These are phyloP conservation scores for Mycena filopes DNA, from an alignment of 768 basidiomycete species.

Conservation along the genomic window DNA sequence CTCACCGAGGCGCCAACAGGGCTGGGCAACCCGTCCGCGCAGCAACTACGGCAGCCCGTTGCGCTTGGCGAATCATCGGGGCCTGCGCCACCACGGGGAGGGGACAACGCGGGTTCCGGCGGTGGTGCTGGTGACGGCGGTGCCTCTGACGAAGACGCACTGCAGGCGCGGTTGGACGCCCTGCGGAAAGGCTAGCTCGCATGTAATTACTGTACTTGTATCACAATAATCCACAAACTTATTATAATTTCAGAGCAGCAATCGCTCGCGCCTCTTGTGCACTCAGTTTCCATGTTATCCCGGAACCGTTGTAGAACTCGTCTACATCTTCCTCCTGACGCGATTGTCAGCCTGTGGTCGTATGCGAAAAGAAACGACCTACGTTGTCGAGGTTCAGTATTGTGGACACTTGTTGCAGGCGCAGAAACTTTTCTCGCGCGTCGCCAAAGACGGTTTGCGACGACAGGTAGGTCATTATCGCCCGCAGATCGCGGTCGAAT, in stretches of 20 bases:
- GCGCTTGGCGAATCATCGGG: slow-evolving; percentile 81
- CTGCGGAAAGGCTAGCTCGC: slow-evolving; percentile 69
- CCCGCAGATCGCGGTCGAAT: slow-evolving; percentile 91
- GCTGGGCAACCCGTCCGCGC: slow-evolving; percentile 67
- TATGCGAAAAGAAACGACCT: slow-evolving; percentile 40
- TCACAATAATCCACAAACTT: slow-evolving; percentile 18
- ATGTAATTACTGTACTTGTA: slow-evolving; percentile 16
- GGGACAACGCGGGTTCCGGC: slow-evolving; percentile 44
- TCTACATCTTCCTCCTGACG: slow-evolving; percentile 91
- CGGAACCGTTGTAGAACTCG: slow-evolving; percentile 93
- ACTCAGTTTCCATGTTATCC: slow-evolving; percentile 88
- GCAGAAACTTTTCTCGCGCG: slow-evolving; percentile 89
- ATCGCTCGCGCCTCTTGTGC: slow-evolving; percentile 81
- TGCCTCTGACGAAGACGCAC: slow-evolving; percentile 85
- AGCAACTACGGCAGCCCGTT: slow-evolving; percentile 80
- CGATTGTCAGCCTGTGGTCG: slow-evolving; percentile 15
- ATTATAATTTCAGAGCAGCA: slow-evolving; percentile 65
- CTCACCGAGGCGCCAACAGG: slow-evolving; percentile 86
- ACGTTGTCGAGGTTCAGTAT: slow-evolving; percentile 89
- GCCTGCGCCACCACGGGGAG: slow-evolving; percentile 42
- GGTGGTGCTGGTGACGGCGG: slow-evolving; percentile 50
- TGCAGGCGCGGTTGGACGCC: slow-evolving; percentile 94
- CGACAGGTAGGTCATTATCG: slow-evolving; percentile 84
- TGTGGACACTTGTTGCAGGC: slow-evolving; percentile 93
- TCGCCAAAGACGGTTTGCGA: slow-evolving; percentile 92